Base-by-base conservation (phyloP, 306 rosid genomes). In the Glycyrrhiza uralensis region DNA sequence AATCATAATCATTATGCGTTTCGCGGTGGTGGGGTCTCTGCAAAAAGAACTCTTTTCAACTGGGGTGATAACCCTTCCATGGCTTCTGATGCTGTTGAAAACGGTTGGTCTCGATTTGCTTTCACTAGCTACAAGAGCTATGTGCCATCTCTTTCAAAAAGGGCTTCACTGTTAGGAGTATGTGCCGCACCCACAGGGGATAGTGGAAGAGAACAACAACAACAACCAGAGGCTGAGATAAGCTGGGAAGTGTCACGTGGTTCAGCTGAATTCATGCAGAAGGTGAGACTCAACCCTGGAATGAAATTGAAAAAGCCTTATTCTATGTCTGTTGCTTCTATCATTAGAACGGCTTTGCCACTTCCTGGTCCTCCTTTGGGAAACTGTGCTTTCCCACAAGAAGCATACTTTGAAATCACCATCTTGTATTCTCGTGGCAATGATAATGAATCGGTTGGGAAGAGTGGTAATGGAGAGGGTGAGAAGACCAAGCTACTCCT, bases 201-300 rank as follows among this genome's bases (percentile, higher is more conserved):
- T 49, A 13, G 33, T 5, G 83, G 74, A 59, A 84, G 78, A 68
- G 95, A 91, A n/a, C n/a, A n/a, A n/a, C n/a, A n/a, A n/a, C 36
- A 59, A 33, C 17, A 19, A 45, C 64, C 78, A 11, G 89, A 82
- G 47, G 88, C 87, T 29, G 96, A 95, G 76, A 89, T 88, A 41
- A 88, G 89, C 61, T 95, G 96, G 96, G 97, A 95, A 84, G 84
- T 89, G 22, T 79, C 84, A 68, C 91, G 77, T 56, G 96, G 81
- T 10, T 95, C 97, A 9, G 80, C 74, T n/a, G 97, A 95, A 59
- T 91, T 89, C 79, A 84, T 91, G 96, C 99, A 95, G 61, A 95
- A 89, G 75, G 84, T 91, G 3, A 85, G 96, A 41, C 62, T 95
- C 23, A 95, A 91, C 72, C 57, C 98, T 8, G 99, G 90, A 45